Evolutionary conservation across 176 grass and related monocot genomes (phyloP).

Genomic region (Stipa capillata): DNA sequence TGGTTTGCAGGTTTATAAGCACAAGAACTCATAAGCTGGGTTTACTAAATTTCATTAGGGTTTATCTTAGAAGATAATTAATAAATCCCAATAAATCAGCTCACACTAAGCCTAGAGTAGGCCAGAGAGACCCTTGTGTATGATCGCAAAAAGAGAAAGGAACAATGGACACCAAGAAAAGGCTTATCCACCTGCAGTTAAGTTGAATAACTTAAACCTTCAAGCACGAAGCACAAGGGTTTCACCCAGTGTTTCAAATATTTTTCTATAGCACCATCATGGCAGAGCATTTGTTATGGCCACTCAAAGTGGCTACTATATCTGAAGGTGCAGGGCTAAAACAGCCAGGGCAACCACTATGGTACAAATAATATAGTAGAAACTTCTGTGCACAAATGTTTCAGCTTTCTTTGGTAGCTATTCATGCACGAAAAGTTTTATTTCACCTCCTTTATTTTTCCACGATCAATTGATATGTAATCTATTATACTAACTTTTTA

Average conservation of each 20-base stretch:
- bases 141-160: background rate
- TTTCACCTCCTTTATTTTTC: background rate
- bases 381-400: background rate
- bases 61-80: background rate
- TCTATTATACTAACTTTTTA: background rate
- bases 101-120: background rate
- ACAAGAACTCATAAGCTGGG: background rate
- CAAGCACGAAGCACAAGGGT: background rate
- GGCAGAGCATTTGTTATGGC: background rate
- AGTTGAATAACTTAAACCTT: conserved; percentile 3
- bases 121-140: background rate
- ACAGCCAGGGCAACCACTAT: background rate
- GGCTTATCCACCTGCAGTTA: background rate
- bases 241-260: background rate
- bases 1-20: background rate
- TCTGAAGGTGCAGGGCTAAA: background rate
- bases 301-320: background rate
- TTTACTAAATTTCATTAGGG: background rate
- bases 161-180: background rate
- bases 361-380: background rate
- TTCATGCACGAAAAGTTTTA: background rate
- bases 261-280: background rate
- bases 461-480: background rate
- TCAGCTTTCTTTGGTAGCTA: background rate
- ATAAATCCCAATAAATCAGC: background rate